Percentiles rank a stretch among this genome's conserved stretches.
Conservation (phyloP, 148 eudicot genomes). For the Vaccinium macrocarpon region DNA sequence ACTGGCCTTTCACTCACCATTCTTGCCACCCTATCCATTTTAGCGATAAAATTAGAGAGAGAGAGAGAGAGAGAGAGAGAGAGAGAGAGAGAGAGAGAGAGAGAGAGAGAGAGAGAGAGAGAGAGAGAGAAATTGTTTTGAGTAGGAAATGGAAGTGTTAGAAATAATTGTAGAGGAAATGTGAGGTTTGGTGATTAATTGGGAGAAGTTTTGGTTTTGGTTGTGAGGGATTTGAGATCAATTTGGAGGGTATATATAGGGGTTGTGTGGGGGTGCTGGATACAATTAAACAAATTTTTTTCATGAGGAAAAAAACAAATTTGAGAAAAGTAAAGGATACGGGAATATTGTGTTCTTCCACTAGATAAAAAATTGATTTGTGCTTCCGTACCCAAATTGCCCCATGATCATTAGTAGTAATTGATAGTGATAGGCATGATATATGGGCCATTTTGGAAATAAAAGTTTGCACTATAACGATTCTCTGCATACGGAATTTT, state of each 20-base stretch:
- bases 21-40: conserved; percentile 25
- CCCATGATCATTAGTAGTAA: neutral
- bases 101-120: neutral
- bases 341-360: neutral
- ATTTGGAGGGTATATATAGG: conserved; percentile 17
- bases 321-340: neutral
- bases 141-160: neutral
- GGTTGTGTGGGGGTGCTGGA: neutral
- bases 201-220: neutral
- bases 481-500: conserved; percentile 8
- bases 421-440: neutral
- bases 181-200: neutral
- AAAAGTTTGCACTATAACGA: neutral
- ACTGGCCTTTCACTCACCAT: conserved; percentile 31
- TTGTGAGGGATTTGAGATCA: conserved; percentile 1
- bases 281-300: neutral
- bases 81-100: neutral
- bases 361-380: neutral
- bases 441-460: neutral
- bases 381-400: neutral
- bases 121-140: neutral
- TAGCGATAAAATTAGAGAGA: neutral
- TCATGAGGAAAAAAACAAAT: neutral
- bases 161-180: neutral
- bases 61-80: neutral